phyloP scores from a whole-genome alignment of 1,284 basidiomycete genomes.

The Acaromyces ingoldii region DNA sequence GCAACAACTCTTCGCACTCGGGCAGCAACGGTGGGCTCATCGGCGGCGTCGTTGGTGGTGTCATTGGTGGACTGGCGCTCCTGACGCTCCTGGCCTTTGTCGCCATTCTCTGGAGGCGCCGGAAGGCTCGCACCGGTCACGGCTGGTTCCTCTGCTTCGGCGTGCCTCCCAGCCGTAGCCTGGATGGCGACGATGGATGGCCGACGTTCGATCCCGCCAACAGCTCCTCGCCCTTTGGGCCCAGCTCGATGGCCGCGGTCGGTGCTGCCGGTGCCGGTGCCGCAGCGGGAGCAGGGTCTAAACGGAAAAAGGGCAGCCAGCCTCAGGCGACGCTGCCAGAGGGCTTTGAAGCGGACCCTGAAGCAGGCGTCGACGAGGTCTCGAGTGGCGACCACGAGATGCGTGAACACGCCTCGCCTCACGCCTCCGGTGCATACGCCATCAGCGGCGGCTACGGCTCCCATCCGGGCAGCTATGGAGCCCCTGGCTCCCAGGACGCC shows the following conservation, averaged over 20 bases:
- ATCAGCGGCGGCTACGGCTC: constrained; percentile 4
- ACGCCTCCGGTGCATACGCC: constrained; percentile 15
- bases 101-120: constrained; percentile 16
- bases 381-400: constrained; percentile 15
- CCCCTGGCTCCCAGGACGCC: not conserved
- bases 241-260: too few species aligned
- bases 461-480: constrained; percentile 10
- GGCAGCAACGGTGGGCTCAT: constrained; percentile 33
- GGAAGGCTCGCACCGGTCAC: constrained; percentile 29
- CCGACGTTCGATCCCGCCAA: constrained; percentile 34
- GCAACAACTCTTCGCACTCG: constrained; percentile 4
- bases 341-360: constrained; percentile 26
- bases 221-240: too few species aligned
- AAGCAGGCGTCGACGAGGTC: constrained; percentile 16
- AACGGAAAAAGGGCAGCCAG: too few species aligned
- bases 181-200: constrained; percentile 27
- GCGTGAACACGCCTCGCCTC: constrained; percentile 3
- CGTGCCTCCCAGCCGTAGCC: constrained; percentile 17
- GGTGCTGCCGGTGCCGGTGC: constrained; percentile 17
- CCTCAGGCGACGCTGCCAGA: constrained; percentile 31
- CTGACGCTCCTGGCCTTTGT: constrained; percentile 22
- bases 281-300: constrained; percentile 15
- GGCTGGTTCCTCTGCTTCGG: constrained; percentile 42
- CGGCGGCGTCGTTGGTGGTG: constrained; percentile 40
- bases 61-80: constrained; percentile 31